Evolutionary conservation across 2,329 filamentous ascomycete genomes (phyloP), one percentile per base, ranked within the genome.

Genomic region (Fusarium dimerum): DNA sequence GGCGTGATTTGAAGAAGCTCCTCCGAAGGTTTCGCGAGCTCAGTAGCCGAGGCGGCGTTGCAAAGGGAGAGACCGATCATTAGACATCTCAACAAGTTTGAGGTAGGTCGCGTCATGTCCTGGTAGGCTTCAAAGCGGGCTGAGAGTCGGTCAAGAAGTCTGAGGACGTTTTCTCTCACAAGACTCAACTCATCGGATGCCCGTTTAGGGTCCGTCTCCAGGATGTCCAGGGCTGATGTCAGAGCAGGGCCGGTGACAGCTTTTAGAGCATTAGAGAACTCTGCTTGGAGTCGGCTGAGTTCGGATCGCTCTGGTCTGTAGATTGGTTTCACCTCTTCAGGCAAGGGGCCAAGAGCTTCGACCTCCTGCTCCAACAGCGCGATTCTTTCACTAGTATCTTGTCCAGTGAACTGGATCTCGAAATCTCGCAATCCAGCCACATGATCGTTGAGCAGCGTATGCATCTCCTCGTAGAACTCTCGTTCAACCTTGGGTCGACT

Each of bases 21-120:
- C 16, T 62, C 56, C 0, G 72, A 70, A 52, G 59, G 46, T 17
- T 56, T 39, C 9, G 80, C 68, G 29, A 56, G 72, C 68, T 42
- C 75, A 62, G 59, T 83, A 72, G 60, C 81, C 59, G 66, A 76
- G 8, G 64, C 58, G 2, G 69, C 63, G 64, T 74, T 73, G 48
- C 78, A 81, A 38, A 95, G 72, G 1, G 83, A 87, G 32, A 95
- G 72, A 3, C 91, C 92, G 54, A 96, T 76, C 59, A 88, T 84
- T 10, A 97, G 75, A 61, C 90, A 90, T 52, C 88, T 85, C 41
- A 97, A 76, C 57, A 97, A 88, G 47, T 88, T 90, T 42, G 91
- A 79, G 11, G 91, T 81, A 5, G 91, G 92, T 42, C 83, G 78
- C 0, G 88, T 89, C 61, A 97, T 83, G 66, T 99, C 94, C 55